A percentile compares a stretch with the other conserved stretches of the same genome.
Conservation (phyloP, 257 asterid species). For the Perilla frutescens region DNA sequence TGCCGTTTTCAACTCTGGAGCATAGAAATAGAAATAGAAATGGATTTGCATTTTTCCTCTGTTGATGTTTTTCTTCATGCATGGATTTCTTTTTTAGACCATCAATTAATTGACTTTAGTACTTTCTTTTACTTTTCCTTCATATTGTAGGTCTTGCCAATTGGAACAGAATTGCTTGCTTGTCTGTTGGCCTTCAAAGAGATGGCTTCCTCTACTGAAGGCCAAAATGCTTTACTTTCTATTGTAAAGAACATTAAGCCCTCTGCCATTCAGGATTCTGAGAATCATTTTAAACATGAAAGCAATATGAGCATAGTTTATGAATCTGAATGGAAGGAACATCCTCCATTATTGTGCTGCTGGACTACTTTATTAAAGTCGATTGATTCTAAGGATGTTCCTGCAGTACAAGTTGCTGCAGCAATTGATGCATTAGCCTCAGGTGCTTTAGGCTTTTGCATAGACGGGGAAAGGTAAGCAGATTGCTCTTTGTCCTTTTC, state of each 20-base stretch:
- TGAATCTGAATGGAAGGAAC: conserved; percentile 67
- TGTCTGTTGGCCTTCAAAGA: conserved; percentile 56
- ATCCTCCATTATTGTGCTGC: conserved; percentile 81
- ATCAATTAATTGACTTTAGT: neutral
- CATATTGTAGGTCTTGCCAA: conserved; percentile 69
- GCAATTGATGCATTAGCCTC: conserved; percentile 66
- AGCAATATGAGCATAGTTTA: conserved; percentile 43
- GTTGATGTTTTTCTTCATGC: neutral
- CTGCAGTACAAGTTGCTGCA: conserved; percentile 52
- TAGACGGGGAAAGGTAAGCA: conserved; percentile 67
- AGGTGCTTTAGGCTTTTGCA: conserved; percentile 74
- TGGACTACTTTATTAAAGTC: conserved; percentile 56
- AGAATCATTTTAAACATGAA: conserved; percentile 49
- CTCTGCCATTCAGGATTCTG: conserved; percentile 51
- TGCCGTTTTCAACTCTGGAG: conserved; percentile 22
- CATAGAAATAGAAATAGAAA: conserved; percentile 9
- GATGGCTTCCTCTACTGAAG: conserved; percentile 63
- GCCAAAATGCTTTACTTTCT: conserved; percentile 70
- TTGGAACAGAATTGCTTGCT: conserved; percentile 70
- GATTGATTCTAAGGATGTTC: conserved; percentile 60
- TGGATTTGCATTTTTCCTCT: conserved; percentile 11
- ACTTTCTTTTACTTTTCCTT: conserved; percentile 21
- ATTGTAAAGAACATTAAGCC: conserved; percentile 45
- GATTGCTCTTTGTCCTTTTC: conserved; percentile 25
- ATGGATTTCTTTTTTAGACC: conserved; percentile 25